Evolutionary conservation across 345 rosid species (phyloP), one percentile per base, ranked within the genome.

Genomic region (Dipteronia dyeriana): DNA sequence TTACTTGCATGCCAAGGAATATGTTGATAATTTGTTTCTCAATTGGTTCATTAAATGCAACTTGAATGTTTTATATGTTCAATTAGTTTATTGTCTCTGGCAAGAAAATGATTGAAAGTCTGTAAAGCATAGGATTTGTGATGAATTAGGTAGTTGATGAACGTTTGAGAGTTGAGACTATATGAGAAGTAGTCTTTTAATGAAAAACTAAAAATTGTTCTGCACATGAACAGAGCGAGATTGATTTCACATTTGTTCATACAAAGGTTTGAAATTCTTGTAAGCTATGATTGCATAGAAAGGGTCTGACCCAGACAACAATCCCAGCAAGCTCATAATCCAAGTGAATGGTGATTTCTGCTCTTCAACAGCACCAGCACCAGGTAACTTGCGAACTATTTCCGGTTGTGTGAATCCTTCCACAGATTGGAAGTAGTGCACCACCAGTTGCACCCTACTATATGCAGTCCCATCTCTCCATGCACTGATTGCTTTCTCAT

Each of bases 381-480:
- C 78, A 3, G 91, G 90, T 60, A 84, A 64, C 68, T 88, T 87
- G 7, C 93, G 80, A 74, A 90, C 81, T 51, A 87, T 82, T 79
- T 95, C 91, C 0, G 94, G 90, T 73, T 91, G 86, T 0, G 94
- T 86, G 76, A 93, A 95, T 17, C 97, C 99, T 76, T 88, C 76
- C 5, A 95, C 79, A 68, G 84, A 85, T 76, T 93, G 94, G 74
- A 95, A 93, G 69, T 95, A 93, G 74, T 93, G 97, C 79, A 87
- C 81, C 29, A 91, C 96, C 41, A 93, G 80, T 71, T 93, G 99
- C 3, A 84, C 74, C 20, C 96, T 79, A 80, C 97, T 72, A 34
- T 91, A 93, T 12, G 82, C 96, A 43, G 75, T 86, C 65, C 97
- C 99, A 31, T 95, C 97, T 85, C 98, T 84, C 98, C 98, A 93